These are phyloP conservation scores for Leccinum rimulosum DNA, from an alignment of 768 basidiomycete genomes.

Conservation along the genomic window DNA sequence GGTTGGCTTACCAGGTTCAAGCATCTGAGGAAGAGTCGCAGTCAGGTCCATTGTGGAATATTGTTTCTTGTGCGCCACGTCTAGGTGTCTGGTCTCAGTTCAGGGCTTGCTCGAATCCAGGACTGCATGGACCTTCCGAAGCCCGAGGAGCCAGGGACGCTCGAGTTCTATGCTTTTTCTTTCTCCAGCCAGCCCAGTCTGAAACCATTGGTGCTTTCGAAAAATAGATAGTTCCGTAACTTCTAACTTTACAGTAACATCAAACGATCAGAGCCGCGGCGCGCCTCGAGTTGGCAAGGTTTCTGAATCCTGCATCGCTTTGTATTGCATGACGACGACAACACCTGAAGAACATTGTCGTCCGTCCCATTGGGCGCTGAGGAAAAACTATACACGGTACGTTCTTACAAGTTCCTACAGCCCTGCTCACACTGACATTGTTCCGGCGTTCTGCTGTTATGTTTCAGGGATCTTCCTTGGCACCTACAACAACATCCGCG, in stretches of 20 bases:
- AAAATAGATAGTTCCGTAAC: neutral
- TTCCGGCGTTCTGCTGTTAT: neutral
- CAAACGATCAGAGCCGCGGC: neutral
- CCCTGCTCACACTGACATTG: neutral
- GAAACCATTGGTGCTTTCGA: neutral
- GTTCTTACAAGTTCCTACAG: neutral
- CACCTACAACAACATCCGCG: neutral
- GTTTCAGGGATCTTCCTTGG: neutral
- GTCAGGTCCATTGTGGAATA: neutral
- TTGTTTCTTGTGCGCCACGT: neutral
- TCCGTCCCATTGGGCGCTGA: neutral
- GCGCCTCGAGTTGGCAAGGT: too few species aligned
- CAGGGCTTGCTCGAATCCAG: neutral
- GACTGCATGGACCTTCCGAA: too few species aligned
- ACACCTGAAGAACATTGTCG: too few species aligned
- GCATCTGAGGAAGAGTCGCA: neutral
- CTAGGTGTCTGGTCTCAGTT: neutral
- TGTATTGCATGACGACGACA: neutral
- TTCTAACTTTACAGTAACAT: neutral
- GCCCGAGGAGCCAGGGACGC: too few species aligned
- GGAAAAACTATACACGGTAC: neutral
- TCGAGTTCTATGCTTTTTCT: too few species aligned
- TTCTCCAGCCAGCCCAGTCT: neutral
- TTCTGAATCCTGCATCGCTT: neutral
- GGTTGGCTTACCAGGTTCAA: too few species aligned